phyloP scores from a whole-genome alignment of 2,329 filamentous ascomycete genomes.

The Didymella pinodella region DNA sequence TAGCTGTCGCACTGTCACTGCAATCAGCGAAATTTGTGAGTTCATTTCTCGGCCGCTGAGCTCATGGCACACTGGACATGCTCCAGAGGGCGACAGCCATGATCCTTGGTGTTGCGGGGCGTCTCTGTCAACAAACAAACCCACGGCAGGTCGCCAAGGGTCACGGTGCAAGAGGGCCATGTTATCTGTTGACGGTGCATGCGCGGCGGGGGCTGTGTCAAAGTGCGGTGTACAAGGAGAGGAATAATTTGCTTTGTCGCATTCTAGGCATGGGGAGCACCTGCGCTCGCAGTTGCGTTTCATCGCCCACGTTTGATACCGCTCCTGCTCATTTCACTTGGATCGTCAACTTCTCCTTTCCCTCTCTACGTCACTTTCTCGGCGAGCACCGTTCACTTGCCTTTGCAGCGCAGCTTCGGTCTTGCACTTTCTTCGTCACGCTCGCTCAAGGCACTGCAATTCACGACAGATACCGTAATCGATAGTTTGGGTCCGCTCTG shows the following conservation, averaged over 20 bases:
- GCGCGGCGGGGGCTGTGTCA: slow-evolving; percentile 15
- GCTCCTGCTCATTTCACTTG: slow-evolving; percentile 31
- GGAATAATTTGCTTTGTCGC: slow-evolving; percentile 31
- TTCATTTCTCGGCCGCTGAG: neutral
- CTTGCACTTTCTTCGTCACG: neutral
- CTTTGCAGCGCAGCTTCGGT: slow-evolving; percentile 1
- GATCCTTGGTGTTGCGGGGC: neutral
- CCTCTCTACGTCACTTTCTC: slow-evolving; percentile 15
- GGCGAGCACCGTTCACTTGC: slow-evolving; percentile 1
- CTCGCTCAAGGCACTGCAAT: slow-evolving; percentile 7
- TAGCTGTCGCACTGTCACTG: slow-evolving; percentile 1
- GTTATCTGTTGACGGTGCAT: slow-evolving; percentile 12
- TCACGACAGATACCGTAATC: slow-evolving; percentile 29
- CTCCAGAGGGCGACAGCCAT: neutral
- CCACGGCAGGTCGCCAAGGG: neutral
- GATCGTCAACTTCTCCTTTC: slow-evolving; percentile 16
- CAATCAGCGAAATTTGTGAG: slow-evolving; percentile 1
- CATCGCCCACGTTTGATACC: slow-evolving; percentile 25
- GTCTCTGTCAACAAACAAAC: neutral
- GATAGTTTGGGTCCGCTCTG: slow-evolving; percentile 27
- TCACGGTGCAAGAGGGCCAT: slow-evolving; percentile 2
- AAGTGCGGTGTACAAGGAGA: slow-evolving; percentile 17
- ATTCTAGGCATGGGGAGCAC: slow-evolving; percentile 31
- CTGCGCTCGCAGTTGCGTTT: slow-evolving; percentile 22
- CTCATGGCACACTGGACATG: neutral